Conservation (phyloP, 441 rosid genomes). For the Cnidoscolus chayamansa region DNA sequence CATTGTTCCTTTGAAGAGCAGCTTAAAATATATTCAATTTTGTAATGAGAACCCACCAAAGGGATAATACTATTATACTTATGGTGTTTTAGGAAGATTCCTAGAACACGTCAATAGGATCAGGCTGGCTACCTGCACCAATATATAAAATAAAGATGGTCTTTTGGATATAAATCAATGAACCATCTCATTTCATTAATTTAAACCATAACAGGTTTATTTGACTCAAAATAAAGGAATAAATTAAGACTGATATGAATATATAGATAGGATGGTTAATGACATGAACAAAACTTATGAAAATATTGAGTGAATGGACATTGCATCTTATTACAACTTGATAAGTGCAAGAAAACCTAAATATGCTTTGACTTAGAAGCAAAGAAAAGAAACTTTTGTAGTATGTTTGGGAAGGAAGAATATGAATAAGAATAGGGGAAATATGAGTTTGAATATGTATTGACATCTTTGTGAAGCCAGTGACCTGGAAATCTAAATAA, state of each 20-base stretch:
- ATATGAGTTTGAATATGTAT: background rate
- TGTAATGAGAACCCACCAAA: background rate
- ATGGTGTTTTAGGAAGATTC: constrained; percentile 20
- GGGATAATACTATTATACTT: constrained; percentile 6
- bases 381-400: background rate
- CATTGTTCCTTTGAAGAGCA: background rate
- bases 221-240: background rate
- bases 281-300: background rate
- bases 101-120: constrained; percentile 14
- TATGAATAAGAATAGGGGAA: background rate
- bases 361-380: background rate
- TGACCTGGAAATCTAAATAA: no score
- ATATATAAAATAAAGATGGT: background rate
- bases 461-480: no score
- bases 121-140: background rate
- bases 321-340: background rate
- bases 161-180: background rate
- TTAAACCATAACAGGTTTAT: background rate
- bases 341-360: background rate
- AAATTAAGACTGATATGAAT: background rate
- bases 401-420: background rate
- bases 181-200: background rate
- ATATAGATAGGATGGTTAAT: background rate
- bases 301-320: background rate
- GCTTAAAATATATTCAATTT: background rate